Evolutionary conservation across 1,284 basidiomycete genomes (phyloP), one percentile per base, ranked within the genome.

Genomic region (Pseudozyma pruni): DNA sequence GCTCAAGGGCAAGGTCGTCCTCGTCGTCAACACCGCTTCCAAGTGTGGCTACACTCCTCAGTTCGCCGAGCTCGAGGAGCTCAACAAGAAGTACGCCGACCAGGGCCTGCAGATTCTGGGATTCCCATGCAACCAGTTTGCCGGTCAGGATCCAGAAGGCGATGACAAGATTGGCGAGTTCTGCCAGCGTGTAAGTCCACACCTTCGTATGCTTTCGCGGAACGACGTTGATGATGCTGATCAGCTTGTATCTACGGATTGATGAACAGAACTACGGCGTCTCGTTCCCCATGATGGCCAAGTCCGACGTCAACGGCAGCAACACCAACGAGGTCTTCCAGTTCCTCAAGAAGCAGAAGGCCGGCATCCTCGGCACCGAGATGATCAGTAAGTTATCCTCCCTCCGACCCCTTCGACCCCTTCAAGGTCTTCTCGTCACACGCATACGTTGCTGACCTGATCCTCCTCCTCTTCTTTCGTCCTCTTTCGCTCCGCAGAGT

Each of bases 101-200:
- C 85, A 87, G 60, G 90, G 86, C 16, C 86, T 95, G 51, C 85
- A 89, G 59, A 88, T 94, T 74, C 86, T 95, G 56, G 93, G 93
- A 2, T 94, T 94, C 86, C 93, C 93, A 29, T 94, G 89, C 85
- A 94, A 95, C 83, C 93, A 94, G 85, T 91, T 91, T 57, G 84
- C 74, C 9, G 53, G 58, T 40, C 80, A 82, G 64, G 79, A 81
- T 41, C 80, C 80, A 11, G 79, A 61, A 16, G 54, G 73, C 34
- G 78, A 81, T 44, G 76, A 80, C 5, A 58, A 56, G 22, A 80
- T 81, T 33, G 66, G 67, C 33, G 60, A 61, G 27, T 80, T 81
- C 46, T 81, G 80, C 63, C 60, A 72, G 42, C 66, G 68, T 48
- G 77, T 79, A 61, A 60, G 77, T 67, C 8, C 8, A 10, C 27